Percentiles rank a stretch among this genome's conserved stretches.
Conservation (phyloP, 2,329 filamentous ascomycete species). For the Zymoseptoria ardabiliae region DNA sequence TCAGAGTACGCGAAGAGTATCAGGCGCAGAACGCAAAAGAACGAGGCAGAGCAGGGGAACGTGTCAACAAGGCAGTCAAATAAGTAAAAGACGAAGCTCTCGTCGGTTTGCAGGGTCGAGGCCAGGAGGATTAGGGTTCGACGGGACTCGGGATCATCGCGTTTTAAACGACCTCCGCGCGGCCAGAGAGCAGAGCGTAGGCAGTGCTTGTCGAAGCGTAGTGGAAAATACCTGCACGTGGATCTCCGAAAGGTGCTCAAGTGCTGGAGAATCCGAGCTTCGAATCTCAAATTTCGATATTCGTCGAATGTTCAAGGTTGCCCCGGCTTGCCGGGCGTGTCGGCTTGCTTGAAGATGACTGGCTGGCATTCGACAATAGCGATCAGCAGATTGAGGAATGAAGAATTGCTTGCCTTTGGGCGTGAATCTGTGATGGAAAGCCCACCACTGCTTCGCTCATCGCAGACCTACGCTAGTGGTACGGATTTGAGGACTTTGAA, state of each 20-base stretch:
- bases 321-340: slow-evolving; percentile 9
- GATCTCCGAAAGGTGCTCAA: background rate
- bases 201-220: no score
- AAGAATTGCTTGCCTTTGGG: background rate
- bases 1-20: background rate
- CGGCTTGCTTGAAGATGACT: slow-evolving; percentile 3
- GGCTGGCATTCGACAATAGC: slow-evolving; percentile 4
- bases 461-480: background rate
- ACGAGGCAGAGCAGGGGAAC: background rate
- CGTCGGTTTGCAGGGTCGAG: background rate
- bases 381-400: slow-evolving; percentile 5
- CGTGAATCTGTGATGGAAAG: background rate
- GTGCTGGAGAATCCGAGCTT: background rate
- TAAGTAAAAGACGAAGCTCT: background rate
- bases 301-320: background rate
- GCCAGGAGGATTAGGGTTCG: background rate
- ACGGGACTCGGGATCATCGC: background rate
- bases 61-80: background rate
- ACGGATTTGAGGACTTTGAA: no score
- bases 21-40: background rate
- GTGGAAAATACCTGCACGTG: background rate
- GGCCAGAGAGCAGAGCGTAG: background rate
- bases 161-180: background rate
- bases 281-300: background rate
- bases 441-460: background rate